Base-by-base conservation (phyloP, 371 early-diverging fungal genomes). In the Mucor racemosus region DNA sequence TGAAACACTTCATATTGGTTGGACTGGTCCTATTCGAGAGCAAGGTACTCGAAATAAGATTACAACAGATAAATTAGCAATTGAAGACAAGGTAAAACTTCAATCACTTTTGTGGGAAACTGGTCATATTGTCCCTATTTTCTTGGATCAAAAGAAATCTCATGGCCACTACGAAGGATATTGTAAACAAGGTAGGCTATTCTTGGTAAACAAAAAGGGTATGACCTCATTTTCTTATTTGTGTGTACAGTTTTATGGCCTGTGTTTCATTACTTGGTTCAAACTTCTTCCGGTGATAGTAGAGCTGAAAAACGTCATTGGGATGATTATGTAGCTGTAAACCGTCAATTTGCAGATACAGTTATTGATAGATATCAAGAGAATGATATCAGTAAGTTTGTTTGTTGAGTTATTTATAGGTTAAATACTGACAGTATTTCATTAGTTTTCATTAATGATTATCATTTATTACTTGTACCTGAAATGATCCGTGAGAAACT, bases 361-460 rank as follows among this genome's bases (percentile, higher is more conserved):
- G 85, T 99, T 40, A 79, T 80, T 10, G 82, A 89, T 34, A 76
- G 87, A 38, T 95, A 95, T 68, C 79, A 89, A 50, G 85, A 88
- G 6, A 95, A 93, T 21, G 99, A 99, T 80, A 80, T 92, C 58
- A 92, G 95, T 88, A 88, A 81, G 79, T 70, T 26, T 3, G 3
- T 26, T 26, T 26, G 26, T 26, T 26, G 1, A 1, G 26, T 26
- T 26, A 3, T 26, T 26, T 26, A 26, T 3, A 26, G 26, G 3
- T 26, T 26, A 26, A 26, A 48, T 46, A 34, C 38, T 40, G 17
- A 31, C n/a, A 1, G 21, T 36, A 26, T 58, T 36, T 38, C 42
- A 21, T 40, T 57, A 86, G 91, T 99, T 46, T 99, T 98, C 95
- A 91, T 99, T 60, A 98, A 99, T 72, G 99, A 99, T 81, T 99